Percentiles rank a stretch among this genome's conserved stretches.
Evolutionary conservation across 768 basidiomycete genomes (phyloP).

Genomic region (Chalciporus piperatus): DNA sequence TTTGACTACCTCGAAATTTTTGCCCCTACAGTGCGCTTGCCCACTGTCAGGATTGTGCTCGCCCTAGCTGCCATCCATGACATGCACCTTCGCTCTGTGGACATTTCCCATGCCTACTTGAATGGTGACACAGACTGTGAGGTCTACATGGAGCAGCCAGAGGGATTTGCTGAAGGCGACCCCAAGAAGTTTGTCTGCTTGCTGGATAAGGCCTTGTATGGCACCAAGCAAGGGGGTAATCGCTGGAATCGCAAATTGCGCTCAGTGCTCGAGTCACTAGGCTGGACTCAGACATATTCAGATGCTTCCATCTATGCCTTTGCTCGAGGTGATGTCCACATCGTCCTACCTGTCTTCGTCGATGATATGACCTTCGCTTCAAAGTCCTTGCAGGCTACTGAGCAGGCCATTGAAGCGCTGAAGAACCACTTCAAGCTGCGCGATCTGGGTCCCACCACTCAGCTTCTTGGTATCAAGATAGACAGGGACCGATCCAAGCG

Average conservation of each 20-base stretch:
- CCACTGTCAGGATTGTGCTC: slow-evolving; percentile 20
- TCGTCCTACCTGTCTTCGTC: slow-evolving; percentile 32
- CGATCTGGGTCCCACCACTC: slow-evolving; percentile 18
- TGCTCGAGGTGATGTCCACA: slow-evolving; percentile 10
- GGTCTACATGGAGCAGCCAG: no score
- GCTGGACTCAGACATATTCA: slow-evolving; percentile 11
- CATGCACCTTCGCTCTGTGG: no score
- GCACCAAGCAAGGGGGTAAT: slow-evolving; percentile 33
- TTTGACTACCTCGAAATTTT: slow-evolving; percentile 35
- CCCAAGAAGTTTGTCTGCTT: no score
- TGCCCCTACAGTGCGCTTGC: slow-evolving; percentile 24
- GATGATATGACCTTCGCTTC: slow-evolving; percentile 33
- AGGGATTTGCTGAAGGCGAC: no score
- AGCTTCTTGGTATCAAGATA: slow-evolving; percentile 24
- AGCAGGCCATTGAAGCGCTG: not conserved
- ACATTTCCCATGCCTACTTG: no score
- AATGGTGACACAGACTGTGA: no score
- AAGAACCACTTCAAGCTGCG: slow-evolving; percentile 2
- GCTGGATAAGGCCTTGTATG: slow-evolving; percentile 18
- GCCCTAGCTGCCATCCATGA: slow-evolving; percentile 20
- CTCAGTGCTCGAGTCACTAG: slow-evolving; percentile 14
- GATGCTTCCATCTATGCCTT: slow-evolving; percentile 30
- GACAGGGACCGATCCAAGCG: slow-evolving; percentile 2
- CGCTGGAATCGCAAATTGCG: slow-evolving; percentile 29
- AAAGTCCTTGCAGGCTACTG: slow-evolving; percentile 5